Evolutionary conservation across 352 stramenopile species (phyloP), one percentile per base, ranked within the genome.

Genomic region (Plasmopara halstedii): DNA sequence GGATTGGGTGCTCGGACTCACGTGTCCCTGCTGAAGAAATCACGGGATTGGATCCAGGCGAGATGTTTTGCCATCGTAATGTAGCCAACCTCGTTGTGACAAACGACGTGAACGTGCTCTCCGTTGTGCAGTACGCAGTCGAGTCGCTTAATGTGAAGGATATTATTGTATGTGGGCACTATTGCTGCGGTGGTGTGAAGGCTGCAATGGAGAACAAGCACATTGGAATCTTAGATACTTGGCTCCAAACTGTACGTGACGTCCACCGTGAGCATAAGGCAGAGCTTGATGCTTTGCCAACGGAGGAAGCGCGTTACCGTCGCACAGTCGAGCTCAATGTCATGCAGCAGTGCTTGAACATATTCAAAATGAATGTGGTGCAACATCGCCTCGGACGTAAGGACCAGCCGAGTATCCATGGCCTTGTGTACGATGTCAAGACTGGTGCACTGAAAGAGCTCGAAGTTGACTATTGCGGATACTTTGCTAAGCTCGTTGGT

Each of bases 21-120:
- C 79, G 87, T 22, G 85, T 96, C 6, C 75, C 77, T 0, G 76
- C 83, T 4, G 79, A 95, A 45, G 73, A 91, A 50, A 85, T 95
- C 46, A 88, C 87, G 52, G 83, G 84, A 1, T 48, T 88, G 5
- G 58, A 85, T 8, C 71, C 75, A 2, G 87, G 87, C 13, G 70
- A 92, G 53, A 67, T 96, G 46, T 96, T 96, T 57, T 85, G 95
- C 32, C 82, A 95, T 56, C 83, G 87, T 29, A 96, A 96, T 50
- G 64, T 94, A 2, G 81, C 81, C 19, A 94, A 95, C 56, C 40
- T 87, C 4, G 73, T 85, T 20, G 68, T 81, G 3, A 62, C 46
- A n/a, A 83, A 81, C 54, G 70, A 85, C 42, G 62, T 88, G 34
- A 85, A 73, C 59, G 74, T 72, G n/a, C 56, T 82, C 9, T 72